A percentile compares a stretch with the other conserved stretches of the same genome.
These are phyloP conservation scores for Iris pallida DNA, from an alignment of 116 monocot genomes.

Conservation along the genomic window DNA sequence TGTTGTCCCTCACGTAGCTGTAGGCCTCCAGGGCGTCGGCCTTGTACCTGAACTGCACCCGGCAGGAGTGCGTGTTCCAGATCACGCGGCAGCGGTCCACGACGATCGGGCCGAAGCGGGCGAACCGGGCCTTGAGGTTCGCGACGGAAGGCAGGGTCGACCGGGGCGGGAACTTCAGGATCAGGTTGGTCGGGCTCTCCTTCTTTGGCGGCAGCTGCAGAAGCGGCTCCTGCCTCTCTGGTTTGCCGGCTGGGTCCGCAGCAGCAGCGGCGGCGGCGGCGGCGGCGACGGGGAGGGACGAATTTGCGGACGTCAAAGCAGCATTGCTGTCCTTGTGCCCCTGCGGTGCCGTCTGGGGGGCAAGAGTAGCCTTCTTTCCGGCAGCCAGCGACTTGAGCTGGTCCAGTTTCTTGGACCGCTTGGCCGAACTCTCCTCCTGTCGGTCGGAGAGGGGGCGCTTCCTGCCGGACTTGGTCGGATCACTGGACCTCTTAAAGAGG, in stretches of 20 bases:
- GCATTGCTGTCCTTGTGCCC: neutral
- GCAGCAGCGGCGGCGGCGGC: neutral
- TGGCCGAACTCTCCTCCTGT: conserved; percentile 31
- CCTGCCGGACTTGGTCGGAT: conserved; percentile 24
- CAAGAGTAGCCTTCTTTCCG: conserved; percentile 37
- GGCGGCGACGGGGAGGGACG: neutral
- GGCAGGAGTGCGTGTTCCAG: conserved; percentile 65
- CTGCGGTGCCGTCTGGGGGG: neutral
- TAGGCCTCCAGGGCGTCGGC: conserved; percentile 51
- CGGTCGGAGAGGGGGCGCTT: conserved; percentile 52
- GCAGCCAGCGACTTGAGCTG: conserved; percentile 32
- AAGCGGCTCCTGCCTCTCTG: neutral
- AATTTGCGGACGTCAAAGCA: neutral
- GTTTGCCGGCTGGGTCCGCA: neutral
- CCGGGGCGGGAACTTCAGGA: conserved; percentile 71
- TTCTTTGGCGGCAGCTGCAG: conserved; percentile 18
- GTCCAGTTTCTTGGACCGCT: conserved; percentile 46
- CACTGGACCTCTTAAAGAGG: neutral
- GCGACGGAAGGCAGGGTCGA: conserved; percentile 61
- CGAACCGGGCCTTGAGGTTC: conserved; percentile 63
- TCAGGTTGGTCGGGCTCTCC: conserved; percentile 40
- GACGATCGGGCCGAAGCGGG: conserved; percentile 63
- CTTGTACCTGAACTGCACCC: conserved; percentile 59
- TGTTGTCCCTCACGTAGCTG: conserved; percentile 29
- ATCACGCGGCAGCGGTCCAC: conserved; percentile 44